Conservation (phyloP, 805 yeast genomes). For the Millerago galiae region DNA sequence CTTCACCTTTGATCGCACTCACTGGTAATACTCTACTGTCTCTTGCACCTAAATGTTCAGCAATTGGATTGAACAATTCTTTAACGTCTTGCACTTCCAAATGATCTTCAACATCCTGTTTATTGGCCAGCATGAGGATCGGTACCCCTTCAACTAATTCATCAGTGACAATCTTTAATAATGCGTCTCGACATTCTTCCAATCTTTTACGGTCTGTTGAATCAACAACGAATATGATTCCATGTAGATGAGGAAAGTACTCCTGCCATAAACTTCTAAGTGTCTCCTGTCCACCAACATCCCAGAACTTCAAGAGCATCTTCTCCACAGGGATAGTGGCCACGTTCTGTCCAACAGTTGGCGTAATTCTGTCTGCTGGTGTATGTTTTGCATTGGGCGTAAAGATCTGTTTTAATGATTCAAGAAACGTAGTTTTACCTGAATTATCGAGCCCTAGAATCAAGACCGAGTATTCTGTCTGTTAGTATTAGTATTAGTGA, state of each 20-base stretch:
- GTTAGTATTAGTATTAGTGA: background rate
- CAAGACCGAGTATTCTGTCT: slow-evolving; percentile 59
- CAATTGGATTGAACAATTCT: slow-evolving; percentile 74
- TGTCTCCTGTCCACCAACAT: slow-evolving; percentile 91
- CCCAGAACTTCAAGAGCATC: slow-evolving; percentile 74
- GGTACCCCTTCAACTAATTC: slow-evolving; percentile 75
- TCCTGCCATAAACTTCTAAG: slow-evolving; percentile 81
- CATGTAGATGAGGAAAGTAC: slow-evolving; percentile 83
- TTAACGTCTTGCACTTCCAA: slow-evolving; percentile 75
- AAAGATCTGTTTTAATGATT: slow-evolving; percentile 53
- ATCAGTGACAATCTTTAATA: slow-evolving; percentile 47
- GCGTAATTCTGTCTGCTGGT: slow-evolving; percentile 62
- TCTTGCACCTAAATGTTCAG: slow-evolving; percentile 81
- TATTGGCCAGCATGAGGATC: slow-evolving; percentile 89
- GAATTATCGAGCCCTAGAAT: slow-evolving; percentile 93
- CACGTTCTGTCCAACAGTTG: slow-evolving; percentile 93
- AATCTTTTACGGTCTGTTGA: slow-evolving; percentile 80
- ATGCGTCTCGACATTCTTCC: slow-evolving; percentile 70
- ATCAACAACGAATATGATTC: slow-evolving; percentile 87
- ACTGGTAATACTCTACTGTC: slow-evolving; percentile 88
- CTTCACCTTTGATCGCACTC: slow-evolving; percentile 73
- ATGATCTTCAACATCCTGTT: slow-evolving; percentile 73
- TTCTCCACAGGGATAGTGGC: slow-evolving; percentile 32
- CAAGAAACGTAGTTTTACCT: slow-evolving; percentile 83
- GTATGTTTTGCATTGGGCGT: slow-evolving; percentile 38